These are phyloP conservation scores for Schizophyllum amplum DNA, from an alignment of 1,284 basidiomycete genomes.

Conservation along the genomic window DNA sequence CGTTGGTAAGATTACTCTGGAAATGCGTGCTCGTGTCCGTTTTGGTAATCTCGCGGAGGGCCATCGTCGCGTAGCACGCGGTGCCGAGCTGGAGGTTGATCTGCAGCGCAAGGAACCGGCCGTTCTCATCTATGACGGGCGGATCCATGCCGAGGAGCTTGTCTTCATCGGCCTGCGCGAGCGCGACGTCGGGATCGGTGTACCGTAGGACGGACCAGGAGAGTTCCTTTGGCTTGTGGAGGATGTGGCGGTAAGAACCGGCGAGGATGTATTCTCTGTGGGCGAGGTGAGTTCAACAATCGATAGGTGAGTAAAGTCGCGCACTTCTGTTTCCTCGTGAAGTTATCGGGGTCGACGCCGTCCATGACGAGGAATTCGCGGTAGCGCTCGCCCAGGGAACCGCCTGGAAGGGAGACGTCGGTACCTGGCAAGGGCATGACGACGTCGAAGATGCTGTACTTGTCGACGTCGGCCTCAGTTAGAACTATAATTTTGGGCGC, in stretches of 20 bases:
- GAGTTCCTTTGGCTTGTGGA: slow-evolving; percentile 78
- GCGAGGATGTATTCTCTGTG: slow-evolving; percentile 83
- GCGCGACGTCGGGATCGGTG: slow-evolving; percentile 86
- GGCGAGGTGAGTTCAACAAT: slow-evolving; percentile 7
- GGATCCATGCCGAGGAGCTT: slow-evolving; percentile 73
- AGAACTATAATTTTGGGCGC: slow-evolving; percentile 70
- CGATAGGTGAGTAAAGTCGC: slow-evolving; percentile 16
- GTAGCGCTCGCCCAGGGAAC: slow-evolving; percentile 77
- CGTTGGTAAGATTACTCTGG: slow-evolving; percentile 72
- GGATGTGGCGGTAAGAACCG: slow-evolving; percentile 89
- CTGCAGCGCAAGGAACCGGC: slow-evolving; percentile 81
- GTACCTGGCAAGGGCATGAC: slow-evolving; percentile 94
- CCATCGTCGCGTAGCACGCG: slow-evolving; percentile 94
- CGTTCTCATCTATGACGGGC: slow-evolving; percentile 56
- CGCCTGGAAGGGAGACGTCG: slow-evolving; percentile 85
- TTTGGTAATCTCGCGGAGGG: slow-evolving; percentile 87
- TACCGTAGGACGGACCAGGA: slow-evolving; percentile 81
- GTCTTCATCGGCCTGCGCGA: slow-evolving; percentile 95
- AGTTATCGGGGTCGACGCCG: slow-evolving; percentile 82
- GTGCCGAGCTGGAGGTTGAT: slow-evolving; percentile 76
- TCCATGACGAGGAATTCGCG: slow-evolving; percentile 74
- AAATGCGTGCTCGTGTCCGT: slow-evolving; percentile 86
- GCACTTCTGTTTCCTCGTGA: slow-evolving; percentile 83
- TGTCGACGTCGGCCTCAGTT: slow-evolving; percentile 64
- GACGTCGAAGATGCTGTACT: slow-evolving; percentile 88